Evolutionary conservation across 1,284 basidiomycete species (phyloP), one percentile per base, ranked within the genome.

Genomic region (Apiotrichum akiyoshidainum): DNA sequence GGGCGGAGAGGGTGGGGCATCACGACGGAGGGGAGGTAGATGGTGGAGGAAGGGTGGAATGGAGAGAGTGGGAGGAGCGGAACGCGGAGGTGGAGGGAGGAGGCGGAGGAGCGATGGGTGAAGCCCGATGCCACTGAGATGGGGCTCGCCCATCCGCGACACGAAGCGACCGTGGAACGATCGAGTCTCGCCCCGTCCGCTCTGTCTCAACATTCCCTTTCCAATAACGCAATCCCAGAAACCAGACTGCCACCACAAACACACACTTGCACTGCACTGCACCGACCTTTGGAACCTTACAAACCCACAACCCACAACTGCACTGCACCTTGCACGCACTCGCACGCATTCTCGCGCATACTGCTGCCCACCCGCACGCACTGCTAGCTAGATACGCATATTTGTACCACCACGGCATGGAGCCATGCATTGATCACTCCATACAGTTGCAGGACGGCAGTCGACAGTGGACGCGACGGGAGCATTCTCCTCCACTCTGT

Each of bases 1-100:
- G 72, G 72, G 1, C 59, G 69, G 51, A 59, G 68, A 34, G 68
- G 59, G 21, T 64, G 62, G 62, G 50, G 58, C 5, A 51, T 55
- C 42, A 44, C 42, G 2, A 37, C 52, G 22, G 53, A 54, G 37
- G 46, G 45, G 12, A 34, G 45, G 40, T 41, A 41, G 40, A 41
- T 41, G n/a, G 46, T 47, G 31, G 46, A 12, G 12, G 44, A 5
- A 19, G 21, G 21, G 12, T 8, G 8, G 40, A 41, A 16, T n/a
- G 40, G 40, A 41, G n/a, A 41, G 14, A 41, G 37, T 4, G 10
- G 37, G 16, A 39, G 37, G 37, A 4, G 37, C 16, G 37, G 37
- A 11, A 11, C 37, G 37, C 37, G 16, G 37, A 31, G 26, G 26
- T 31, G 3, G 26, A 31, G 7, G 26, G 26, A 31, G 26, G 26